These are phyloP conservation scores for Coniochaeta sp. DNA, from an alignment of 2,329 filamentous ascomycete genomes.

Conservation along the genomic window DNA sequence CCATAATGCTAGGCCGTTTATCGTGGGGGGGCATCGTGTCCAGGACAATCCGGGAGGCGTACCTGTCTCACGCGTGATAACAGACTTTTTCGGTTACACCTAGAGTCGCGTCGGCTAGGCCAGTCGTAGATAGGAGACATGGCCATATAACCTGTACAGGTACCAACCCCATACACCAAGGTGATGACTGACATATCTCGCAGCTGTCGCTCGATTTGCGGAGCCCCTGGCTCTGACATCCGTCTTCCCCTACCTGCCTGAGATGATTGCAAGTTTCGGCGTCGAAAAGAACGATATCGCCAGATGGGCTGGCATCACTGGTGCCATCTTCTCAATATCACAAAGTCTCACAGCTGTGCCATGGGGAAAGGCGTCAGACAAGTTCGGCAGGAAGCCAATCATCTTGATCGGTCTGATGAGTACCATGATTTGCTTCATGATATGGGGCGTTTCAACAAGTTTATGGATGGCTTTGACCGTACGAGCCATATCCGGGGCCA, in stretches of 20 bases:
- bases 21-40: neutral
- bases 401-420: conserved; percentile 67
- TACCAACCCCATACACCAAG: conserved; percentile 1
- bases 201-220: conserved; percentile 71
- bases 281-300: conserved; percentile 65
- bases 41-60: neutral
- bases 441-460: conserved; percentile 78
- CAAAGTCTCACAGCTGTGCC: conserved; percentile 66
- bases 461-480: conserved; percentile 73
- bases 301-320: conserved; percentile 71
- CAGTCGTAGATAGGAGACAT: neutral
- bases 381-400: conserved; percentile 71
- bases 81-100: neutral
- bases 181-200: conserved; percentile 21
- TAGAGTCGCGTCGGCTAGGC: neutral
- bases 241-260: conserved; percentile 63
- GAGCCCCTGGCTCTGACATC: conserved; percentile 68
- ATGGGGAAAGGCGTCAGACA: conserved; percentile 73
- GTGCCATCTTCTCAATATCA: conserved; percentile 62
- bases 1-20: neutral
- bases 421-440: conserved; percentile 73
- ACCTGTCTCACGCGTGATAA: neutral
- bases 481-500: conserved; percentile 70
- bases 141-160: neutral
- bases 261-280: conserved; percentile 78